These are phyloP conservation scores for Phragmites australis DNA, from an alignment of 176 grass and related monocot genomes.

Conservation along the genomic window DNA sequence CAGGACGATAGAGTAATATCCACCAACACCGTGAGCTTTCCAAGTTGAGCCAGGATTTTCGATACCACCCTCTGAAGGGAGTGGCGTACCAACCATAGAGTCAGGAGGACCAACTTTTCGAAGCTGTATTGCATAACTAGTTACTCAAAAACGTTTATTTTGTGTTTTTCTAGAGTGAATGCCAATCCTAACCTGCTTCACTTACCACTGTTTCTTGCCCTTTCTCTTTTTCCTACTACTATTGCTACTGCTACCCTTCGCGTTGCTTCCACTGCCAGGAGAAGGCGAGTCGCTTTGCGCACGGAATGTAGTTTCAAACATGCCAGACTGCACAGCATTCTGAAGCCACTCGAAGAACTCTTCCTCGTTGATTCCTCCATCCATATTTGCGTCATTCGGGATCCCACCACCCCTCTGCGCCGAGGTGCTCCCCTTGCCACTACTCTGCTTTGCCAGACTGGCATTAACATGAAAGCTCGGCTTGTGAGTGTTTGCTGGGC, in stretches of 20 bases:
- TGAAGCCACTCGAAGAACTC: constrained; percentile 97
- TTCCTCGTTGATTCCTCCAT: constrained; percentile 67
- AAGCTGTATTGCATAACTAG: not conserved
- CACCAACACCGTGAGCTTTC: not conserved
- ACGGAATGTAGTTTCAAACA: constrained; percentile 57
- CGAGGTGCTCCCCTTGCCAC: constrained; percentile 60
- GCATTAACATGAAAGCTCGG: constrained; percentile 92
- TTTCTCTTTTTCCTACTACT: constrained; percentile 68
- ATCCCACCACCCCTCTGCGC: constrained; percentile 42
- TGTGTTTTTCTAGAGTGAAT: not conserved
- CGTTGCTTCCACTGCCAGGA: constrained; percentile 45
- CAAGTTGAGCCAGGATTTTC: not conserved
- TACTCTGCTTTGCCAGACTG: constrained; percentile 68
- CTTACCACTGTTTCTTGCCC: constrained; percentile 85
- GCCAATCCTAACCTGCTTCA: not conserved
- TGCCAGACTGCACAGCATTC: constrained; percentile 77
- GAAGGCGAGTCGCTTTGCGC: constrained; percentile 46
- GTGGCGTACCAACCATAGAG: not conserved
- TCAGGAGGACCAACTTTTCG: not conserved
- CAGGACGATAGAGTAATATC: not conserved
- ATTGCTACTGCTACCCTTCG: constrained; percentile 41
- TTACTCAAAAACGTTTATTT: constrained; percentile 33
- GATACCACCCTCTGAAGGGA: not conserved
- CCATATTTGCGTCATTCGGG: constrained; percentile 46
- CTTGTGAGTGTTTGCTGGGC: constrained; percentile 83